Conservation (phyloP, 768 basidiomycete species). For the Termitomyces sp. region DNA sequence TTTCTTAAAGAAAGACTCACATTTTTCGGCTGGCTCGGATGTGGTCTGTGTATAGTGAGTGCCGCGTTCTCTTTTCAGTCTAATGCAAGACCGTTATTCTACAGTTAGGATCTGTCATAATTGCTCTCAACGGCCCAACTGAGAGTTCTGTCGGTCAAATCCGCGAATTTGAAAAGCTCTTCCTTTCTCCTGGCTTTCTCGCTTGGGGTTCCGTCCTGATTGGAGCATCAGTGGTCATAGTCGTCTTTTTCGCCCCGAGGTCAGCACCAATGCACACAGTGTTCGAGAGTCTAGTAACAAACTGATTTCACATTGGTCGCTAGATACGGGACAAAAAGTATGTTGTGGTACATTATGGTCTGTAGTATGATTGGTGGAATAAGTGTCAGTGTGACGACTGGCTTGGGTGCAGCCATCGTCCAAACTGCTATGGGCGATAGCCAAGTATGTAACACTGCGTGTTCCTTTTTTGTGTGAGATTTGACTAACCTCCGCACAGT, state of each 20-base stretch:
- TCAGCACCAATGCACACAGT: conserved; percentile 27
- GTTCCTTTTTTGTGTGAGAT: background rate
- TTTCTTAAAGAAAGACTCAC: conserved; percentile 91
- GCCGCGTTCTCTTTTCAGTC: conserved; percentile 15
- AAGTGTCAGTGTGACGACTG: conserved; percentile 91
- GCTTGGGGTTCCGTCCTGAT: conserved; percentile 64
- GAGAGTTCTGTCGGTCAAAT: conserved; percentile 71
- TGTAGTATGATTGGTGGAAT: conserved; percentile 98
- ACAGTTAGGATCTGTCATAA: conserved; percentile 20
- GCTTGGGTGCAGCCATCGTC: conserved; percentile 88
- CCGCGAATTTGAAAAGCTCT: conserved; percentile 67
- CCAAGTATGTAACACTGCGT: conserved; percentile 44
- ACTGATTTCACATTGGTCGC: background rate
- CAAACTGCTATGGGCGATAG: conserved; percentile 70
- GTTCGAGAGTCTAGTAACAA: background rate
- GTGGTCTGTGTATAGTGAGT: conserved; percentile 85
- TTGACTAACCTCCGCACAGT: conserved; percentile 39
- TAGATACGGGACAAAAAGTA: conserved; percentile 84
- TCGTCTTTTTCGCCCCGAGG: conserved; percentile 80
- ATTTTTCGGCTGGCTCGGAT: conserved; percentile 97
- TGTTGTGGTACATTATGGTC: conserved; percentile 93
- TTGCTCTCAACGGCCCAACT: conserved; percentile 48
- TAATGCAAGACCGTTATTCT: conserved; percentile 2
- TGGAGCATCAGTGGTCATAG: conserved; percentile 57
- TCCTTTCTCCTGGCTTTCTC: conserved; percentile 81